phyloP scores from a whole-genome alignment of 371 early-diverging fungal genomes.

The Mucor velutinosus region DNA sequence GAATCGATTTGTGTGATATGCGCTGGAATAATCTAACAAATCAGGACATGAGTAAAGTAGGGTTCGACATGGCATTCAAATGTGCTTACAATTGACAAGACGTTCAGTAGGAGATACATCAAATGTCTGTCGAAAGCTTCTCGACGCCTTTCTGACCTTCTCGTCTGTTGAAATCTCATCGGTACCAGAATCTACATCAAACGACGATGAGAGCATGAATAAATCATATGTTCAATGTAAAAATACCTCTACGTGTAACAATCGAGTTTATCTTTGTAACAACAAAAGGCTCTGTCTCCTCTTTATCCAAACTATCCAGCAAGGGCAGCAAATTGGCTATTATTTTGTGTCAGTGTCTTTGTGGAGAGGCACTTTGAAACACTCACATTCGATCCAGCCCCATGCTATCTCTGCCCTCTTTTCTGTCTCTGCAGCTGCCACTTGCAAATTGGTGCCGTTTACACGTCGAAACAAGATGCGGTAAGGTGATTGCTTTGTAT shows the following conservation, averaged over 20 bases:
- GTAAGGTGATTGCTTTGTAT: constrained; percentile 93
- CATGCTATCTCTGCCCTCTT: constrained; percentile 85
- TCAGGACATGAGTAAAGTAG: background rate
- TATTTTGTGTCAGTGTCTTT: background rate
- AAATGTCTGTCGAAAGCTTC: constrained; percentile 92
- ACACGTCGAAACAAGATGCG: constrained; percentile 79
- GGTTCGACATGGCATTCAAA: background rate
- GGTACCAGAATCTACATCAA: constrained; percentile 58
- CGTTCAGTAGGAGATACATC: constrained; percentile 79
- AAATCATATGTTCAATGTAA: constrained; percentile 11
- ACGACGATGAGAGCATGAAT: constrained; percentile 1
- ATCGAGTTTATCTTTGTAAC: constrained; percentile 89
- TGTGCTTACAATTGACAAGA: constrained; percentile 80
- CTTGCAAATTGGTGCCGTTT: constrained; percentile 53
- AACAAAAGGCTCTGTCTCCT: constrained; percentile 83
- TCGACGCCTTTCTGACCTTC: constrained; percentile 84
- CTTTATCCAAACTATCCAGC: constrained; percentile 70
- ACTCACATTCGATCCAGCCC: constrained; percentile 85
- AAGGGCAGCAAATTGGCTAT: constrained; percentile 72
- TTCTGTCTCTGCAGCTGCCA: constrained; percentile 79
- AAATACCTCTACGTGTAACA: constrained; percentile 77
- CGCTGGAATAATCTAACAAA: constrained; percentile 86
- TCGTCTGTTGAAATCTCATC: constrained; percentile 85
- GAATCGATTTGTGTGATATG: constrained; percentile 80
- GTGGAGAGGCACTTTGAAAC: background rate